Evolutionary conservation across 192 early-diverging fungal genomes (phyloP), one percentile per base, ranked within the genome.

Genomic region (Phlyctochytrium bullatum): DNA sequence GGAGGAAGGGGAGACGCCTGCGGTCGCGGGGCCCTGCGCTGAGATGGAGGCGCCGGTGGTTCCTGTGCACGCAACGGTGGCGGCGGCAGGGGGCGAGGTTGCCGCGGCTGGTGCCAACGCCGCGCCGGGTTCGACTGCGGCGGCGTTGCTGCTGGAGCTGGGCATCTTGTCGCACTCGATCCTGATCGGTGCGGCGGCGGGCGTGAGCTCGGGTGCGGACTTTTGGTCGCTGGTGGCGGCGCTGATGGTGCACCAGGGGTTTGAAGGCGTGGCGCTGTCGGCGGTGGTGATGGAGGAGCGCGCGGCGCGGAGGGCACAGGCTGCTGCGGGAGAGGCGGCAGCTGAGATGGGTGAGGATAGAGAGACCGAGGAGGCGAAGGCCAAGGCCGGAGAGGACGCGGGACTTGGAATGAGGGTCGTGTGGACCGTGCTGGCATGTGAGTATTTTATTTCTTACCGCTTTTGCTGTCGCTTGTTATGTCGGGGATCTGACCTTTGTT

Each of bases 381-480:
- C 40, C 6, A 47, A 47, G 40, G 40, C 10, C 40, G 20, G 40
- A 6, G 20, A 47, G 40, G 40, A 20, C 20, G 6, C 40, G 10
- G 6, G n/a, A n/a, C n/a, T n/a, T n/a, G n/a, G n/a, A n/a, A n/a
- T 47, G 40, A 14, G 6, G 10, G 40, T 47, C 20, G 6, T 6
- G 40, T 6, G 40, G 10, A 47, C 20, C 10, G 40, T 47, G 10
- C 20, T 47, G 40, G 6, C 20, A 6, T 47, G 40, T 47, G 20
- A 47, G 40, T 47, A 20, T 20, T 47, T 47, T 47, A 6, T 47
- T 47, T 47, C 20, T 47, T 47, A 83, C 93, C 57, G 92, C 92
- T 24, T 88, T 94, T 60, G 86, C 75, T 47, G 82, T 92, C 66
- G 78, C 82, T 3, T 64, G 77, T 31, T 70, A 86, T 4, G 89